A percentile compares a stretch with the other conserved stretches of the same genome.
These are phyloP conservation scores for Neophaeococcomyces mojaviensis DNA, from an alignment of 2,329 filamentous ascomycete species.

Conservation along the genomic window DNA sequence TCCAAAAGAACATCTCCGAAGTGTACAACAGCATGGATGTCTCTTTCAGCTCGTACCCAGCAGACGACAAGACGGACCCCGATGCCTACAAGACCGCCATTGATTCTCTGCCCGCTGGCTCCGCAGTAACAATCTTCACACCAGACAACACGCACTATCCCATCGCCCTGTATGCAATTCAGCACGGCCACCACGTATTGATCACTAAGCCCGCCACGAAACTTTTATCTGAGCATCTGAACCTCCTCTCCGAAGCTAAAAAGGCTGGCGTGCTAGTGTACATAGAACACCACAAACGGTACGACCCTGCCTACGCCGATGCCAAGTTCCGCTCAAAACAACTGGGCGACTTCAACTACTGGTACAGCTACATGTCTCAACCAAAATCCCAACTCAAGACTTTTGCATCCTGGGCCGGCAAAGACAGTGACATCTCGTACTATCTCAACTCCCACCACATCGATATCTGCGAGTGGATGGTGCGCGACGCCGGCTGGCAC, in stretches of 20 bases:
- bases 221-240: constrained; percentile 68
- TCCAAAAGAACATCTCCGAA: constrained; percentile 77
- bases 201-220: constrained; percentile 93
- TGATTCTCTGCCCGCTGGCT: constrained; percentile 67
- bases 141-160: constrained; percentile 88
- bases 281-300: constrained; percentile 95
- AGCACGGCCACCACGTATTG: constrained; percentile 79
- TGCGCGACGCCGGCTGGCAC: constrained; percentile 68
- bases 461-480: constrained; percentile 89
- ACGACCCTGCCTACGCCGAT: constrained; percentile 86
- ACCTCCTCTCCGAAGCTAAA: constrained; percentile 63
- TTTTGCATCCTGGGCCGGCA: constrained; percentile 89
- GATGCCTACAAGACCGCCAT: constrained; percentile 85
- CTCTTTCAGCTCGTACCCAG: constrained; percentile 74
- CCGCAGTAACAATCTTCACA: constrained; percentile 93
- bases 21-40: constrained; percentile 86
- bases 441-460: constrained; percentile 94
- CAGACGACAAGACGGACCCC: constrained; percentile 63
- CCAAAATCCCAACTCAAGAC: constrained; percentile 86
- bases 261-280: constrained; percentile 80
- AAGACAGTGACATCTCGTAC: constrained; percentile 89
- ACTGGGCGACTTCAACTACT: constrained; percentile 95
- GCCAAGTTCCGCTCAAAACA: constrained; percentile 59
- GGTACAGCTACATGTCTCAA: constrained; percentile 95
- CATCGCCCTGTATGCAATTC: constrained; percentile 85